phyloP scores from a whole-genome alignment of 2,329 filamentous ascomycete genomes.

The Fusarium redolens region DNA sequence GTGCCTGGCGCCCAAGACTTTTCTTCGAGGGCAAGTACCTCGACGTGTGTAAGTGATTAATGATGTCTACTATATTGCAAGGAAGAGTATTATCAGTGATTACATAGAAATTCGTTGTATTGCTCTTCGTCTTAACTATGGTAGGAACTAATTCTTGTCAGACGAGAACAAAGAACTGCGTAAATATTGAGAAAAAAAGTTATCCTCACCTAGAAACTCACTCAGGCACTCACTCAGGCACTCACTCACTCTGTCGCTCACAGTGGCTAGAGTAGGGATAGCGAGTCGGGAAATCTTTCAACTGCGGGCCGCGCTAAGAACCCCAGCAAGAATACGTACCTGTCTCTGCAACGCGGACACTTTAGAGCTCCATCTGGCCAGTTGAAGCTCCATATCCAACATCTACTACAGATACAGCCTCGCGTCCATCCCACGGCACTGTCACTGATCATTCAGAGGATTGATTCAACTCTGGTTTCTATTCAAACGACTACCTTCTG shows the following conservation, averaged over 20 bases:
- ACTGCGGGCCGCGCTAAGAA: conserved; percentile 22
- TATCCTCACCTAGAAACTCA: neutral
- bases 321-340: conserved; percentile 39
- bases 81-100: neutral
- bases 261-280: conserved; percentile 2
- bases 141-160: neutral
- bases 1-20: conserved; percentile 39
- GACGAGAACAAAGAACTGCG: neutral
- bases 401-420: conserved; percentile 24
- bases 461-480: neutral
- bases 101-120: neutral
- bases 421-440: neutral
- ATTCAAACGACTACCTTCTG: neutral
- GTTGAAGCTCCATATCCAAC: conserved; percentile 38
- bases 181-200: neutral
- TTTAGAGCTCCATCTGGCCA: conserved; percentile 47
- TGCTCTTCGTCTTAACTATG: neutral
- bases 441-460: neutral
- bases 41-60: neutral
- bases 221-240: too few species aligned
- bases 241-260: neutral
- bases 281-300: conserved; percentile 18
- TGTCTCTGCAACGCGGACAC: conserved; percentile 2
- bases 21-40: conserved; percentile 14
- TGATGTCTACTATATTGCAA: neutral